Evolutionary conservation across 2,329 filamentous ascomycete species (phyloP).

Genomic region (Colletotrichum eleusines): DNA sequence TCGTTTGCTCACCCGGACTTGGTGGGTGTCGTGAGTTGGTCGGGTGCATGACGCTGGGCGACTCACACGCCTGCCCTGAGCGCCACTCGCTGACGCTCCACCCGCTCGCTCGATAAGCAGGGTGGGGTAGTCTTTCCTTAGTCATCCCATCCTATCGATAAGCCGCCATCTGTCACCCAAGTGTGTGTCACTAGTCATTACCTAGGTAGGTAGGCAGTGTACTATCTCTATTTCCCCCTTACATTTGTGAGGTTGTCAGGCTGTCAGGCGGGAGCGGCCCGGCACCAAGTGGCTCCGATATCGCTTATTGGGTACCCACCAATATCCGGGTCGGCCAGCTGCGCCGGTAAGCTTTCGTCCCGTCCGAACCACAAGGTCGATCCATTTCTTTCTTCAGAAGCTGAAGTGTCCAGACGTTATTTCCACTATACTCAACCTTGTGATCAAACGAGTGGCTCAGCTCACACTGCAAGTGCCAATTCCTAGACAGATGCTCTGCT

Average conservation of each 20-base stretch:
- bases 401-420: background rate
- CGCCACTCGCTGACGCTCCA: constrained; percentile 16
- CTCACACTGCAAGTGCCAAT: background rate
- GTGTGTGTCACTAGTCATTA: too few species aligned
- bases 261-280: constrained; percentile 27
- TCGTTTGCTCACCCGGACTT: background rate
- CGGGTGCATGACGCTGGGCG: constrained; percentile 19
- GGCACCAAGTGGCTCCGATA: constrained; percentile 24
- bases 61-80: constrained; percentile 32
- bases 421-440: too few species aligned
- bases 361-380: background rate
- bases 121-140: background rate
- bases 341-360: constrained; percentile 10
- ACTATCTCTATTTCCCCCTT: background rate
- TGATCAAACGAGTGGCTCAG: background rate
- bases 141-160: constrained; percentile 29
- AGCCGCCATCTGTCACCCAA: background rate
- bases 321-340: constrained; percentile 13
- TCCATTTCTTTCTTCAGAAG: background rate
- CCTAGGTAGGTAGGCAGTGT: too few species aligned
- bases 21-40: constrained; percentile 4
- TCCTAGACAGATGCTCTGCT: background rate
- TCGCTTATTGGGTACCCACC: constrained; percentile 19
- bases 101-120: constrained; percentile 14
- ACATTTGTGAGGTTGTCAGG: constrained; percentile 25